These are phyloP conservation scores for Auricularia sp. DNA, from an alignment of 768 basidiomycete genomes.

Conservation along the genomic window DNA sequence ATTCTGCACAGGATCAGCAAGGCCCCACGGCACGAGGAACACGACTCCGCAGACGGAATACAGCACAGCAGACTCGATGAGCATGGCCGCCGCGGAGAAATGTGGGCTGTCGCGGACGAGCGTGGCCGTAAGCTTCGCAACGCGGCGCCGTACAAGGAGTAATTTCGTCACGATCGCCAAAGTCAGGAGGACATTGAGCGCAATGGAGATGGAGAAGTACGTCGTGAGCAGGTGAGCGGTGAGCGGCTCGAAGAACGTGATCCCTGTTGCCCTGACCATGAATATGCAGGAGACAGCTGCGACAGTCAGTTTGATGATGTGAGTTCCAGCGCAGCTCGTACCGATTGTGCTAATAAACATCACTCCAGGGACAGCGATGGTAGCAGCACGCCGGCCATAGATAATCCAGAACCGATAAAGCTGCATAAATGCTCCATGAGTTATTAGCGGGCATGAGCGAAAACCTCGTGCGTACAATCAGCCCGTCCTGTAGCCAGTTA, in stretches of 20 bases:
- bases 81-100: slow-evolving; percentile 23
- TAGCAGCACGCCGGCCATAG: slow-evolving; percentile 14
- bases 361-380: slow-evolving; percentile 13
- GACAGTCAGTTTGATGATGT: too few relatives aligned
- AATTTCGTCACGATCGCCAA: not conserved
- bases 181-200: not conserved
- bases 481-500: not conserved
- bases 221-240: not conserved
- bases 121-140: not conserved
- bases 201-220: not conserved
- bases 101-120: not conserved
- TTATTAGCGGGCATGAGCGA: not conserved
- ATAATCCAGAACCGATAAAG: slow-evolving; percentile 29
- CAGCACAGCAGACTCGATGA: slow-evolving; percentile 26
- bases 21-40: slow-evolving; percentile 22
- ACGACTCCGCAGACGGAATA: slow-evolving; percentile 19
- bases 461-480: slow-evolving; percentile 3
- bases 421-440: slow-evolving; percentile 12
- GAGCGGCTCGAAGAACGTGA: not conserved
- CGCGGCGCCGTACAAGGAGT: not conserved
- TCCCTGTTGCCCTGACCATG: not conserved
- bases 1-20: slow-evolving; percentile 19
- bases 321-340: not conserved
- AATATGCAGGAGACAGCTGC: not conserved
- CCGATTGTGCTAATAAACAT: slow-evolving; percentile 16